Evolutionary conservation across 179 eudicot genomes (phyloP), one percentile per base, ranked within the genome.

Genomic region (Vitellaria paradoxa): DNA sequence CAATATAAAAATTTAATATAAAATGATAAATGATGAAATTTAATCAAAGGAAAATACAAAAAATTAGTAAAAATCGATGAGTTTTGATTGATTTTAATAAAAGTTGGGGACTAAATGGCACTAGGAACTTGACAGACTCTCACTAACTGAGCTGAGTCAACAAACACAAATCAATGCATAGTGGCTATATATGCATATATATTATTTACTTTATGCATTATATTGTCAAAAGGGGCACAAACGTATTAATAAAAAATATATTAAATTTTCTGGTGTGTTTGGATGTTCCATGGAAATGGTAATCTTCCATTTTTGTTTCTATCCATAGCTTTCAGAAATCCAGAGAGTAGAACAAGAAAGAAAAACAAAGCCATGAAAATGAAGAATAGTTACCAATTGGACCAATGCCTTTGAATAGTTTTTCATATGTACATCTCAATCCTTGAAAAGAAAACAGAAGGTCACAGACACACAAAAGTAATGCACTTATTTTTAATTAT

Each of bases 101-200:
- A n/a, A 47, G 20, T 21, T 40, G n/a, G 13, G 49, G 21, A 49
- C 61, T 56, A 42, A 73, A 73, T 14, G 15, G 76, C 20, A 59
- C 21, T 46, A 14, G 2, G 21, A 62, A 62, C 37, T 45, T 45
- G 59, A 46, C 30, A 17, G 57, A 10, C 11, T 62, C 62, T 63
- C 59, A 60, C 68, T 45, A 63, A 47, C 55, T 63, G 11, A 62
- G 77, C 77, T 75, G 77, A 75, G 77, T 75, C 77, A 49, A 49
- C 59, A 75, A 63, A 63, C 77, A 64, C 30, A 18, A 47, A 50
- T 46, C 69, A 49, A 75, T 40, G 40, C 47, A 8, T 24, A 74
- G 59, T 75, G 77, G 30, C 17, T 26, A 13, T 50, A 47, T 70
- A 63, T 45, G 23, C 2, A 30, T 30, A 47, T 63, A 71, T 11